Evolutionary conservation across 306 rosid genomes (phyloP), one percentile per base, ranked within the genome.

Genomic region (Spatholobus suberectus): DNA sequence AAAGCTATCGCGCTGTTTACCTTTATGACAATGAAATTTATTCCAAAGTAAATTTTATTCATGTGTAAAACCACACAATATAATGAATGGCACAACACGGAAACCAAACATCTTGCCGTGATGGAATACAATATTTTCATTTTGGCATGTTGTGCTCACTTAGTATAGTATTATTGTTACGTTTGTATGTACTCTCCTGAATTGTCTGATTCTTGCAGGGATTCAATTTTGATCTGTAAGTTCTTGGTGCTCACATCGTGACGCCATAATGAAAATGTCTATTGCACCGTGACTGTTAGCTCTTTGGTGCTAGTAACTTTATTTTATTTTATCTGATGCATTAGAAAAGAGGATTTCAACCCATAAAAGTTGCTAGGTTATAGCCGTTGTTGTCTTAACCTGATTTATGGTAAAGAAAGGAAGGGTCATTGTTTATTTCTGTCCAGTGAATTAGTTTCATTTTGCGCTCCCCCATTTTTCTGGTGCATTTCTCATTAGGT

Each of bases 221-320:
- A 29, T 65, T 15, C 12, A 73, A 23, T 52, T 57, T 76, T 43
- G 29, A 44, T 20, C 43, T 80, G 84, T 37, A 27, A 23, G 69
- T 27, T 67, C 13, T 15, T 37, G 29, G 54, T 35, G n/a, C 24
- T 52, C 27, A 10, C 46, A 11, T 41, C 5, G n/a, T 27, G 7
- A 26, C 38, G 59, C 12, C 70, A 17, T 40, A 7, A 3, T 3
- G 68, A 21, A 49, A 15, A 49, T 23, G 14, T 52, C 18, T 0
- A 49, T n/a, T 49, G 76, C 84, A 17, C 51, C 35, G 32, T 49
- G 55, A 49, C 49, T 43, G 18, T 75, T 38, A 2, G 55, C 55
- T 23, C n/a, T 0, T 38, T 23, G 21, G 41, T 38, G 29, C 70
- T 5, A 17, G 57, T 26, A 26, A 26, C 7, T 61, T 11, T 17